Evolutionary conservation across 371 early-diverging fungal genomes (phyloP).

Genomic region (Gilbertella persicaria): DNA sequence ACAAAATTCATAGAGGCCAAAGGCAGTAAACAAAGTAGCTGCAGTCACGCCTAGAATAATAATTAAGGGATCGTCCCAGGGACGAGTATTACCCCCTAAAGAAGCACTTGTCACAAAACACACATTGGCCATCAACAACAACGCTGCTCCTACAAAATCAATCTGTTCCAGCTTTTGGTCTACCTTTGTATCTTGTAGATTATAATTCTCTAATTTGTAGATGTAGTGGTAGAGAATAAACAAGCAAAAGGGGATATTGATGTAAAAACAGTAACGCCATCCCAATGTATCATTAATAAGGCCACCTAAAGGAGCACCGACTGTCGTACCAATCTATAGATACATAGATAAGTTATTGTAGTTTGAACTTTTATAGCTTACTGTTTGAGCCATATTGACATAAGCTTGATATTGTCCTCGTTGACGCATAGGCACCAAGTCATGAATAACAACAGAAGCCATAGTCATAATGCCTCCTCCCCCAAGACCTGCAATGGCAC

Average conservation of each 20-base stretch:
- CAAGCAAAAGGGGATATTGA: conserved; percentile 71
- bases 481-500: conserved; percentile 78
- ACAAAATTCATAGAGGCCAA: conserved; percentile 58
- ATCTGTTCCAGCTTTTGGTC: conserved; percentile 42
- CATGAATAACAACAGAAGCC: conserved; percentile 38
- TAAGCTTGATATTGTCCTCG: conserved; percentile 45
- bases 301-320: conserved; percentile 50
- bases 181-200: conserved; percentile 13
- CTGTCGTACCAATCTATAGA: conserved; percentile 36
- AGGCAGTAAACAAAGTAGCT: conserved; percentile 41
- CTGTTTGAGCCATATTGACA: conserved; percentile 43
- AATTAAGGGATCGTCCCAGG: conserved; percentile 61
- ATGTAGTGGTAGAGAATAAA: conserved; percentile 37
- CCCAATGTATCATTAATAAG: conserved; percentile 53
- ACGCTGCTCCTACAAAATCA: conserved; percentile 61
- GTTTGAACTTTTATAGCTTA: conserved; percentile 14
- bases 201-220: conserved; percentile 33
- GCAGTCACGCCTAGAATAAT: conserved; percentile 50
- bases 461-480: conserved; percentile 71
- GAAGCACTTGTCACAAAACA: conserved; percentile 57
- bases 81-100: conserved; percentile 63
- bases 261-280: conserved; percentile 70
- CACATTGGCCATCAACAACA: conserved; percentile 52
- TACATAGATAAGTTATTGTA: too few species aligned
- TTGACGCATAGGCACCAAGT: conserved; percentile 32